Conservation (phyloP, 2,329 filamentous ascomycete species). For the Didymella keratinophila region DNA sequence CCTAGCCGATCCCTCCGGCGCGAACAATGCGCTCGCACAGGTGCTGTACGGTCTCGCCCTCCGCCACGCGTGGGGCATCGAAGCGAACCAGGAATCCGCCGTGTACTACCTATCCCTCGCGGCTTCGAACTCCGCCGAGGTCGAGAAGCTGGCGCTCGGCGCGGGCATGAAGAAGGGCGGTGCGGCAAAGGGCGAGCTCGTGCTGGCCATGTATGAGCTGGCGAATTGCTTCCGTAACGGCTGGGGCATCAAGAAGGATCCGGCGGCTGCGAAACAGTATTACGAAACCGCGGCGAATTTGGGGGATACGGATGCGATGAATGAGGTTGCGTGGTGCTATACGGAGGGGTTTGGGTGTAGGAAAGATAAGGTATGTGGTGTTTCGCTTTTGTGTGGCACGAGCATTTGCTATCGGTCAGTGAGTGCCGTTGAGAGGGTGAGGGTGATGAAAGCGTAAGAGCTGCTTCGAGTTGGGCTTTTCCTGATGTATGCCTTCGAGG, state of each 20-base stretch:
- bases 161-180: conserved; percentile 93
- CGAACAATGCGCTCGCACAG: conserved; percentile 93
- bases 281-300: conserved; percentile 98
- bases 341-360: conserved; percentile 95
- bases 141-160: conserved; percentile 84
- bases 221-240: conserved; percentile 92
- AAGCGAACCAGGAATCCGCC: conserved; percentile 71
- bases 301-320: conserved; percentile 97
- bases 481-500: not conserved
- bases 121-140: conserved; percentile 85
- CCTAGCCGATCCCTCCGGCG: conserved; percentile 81
- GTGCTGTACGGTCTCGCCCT: conserved; percentile 94
- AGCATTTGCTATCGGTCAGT: no score
- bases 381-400: not conserved
- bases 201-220: conserved; percentile 95
- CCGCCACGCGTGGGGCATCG: conserved; percentile 91
- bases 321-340: conserved; percentile 96
- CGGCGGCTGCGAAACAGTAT: conserved; percentile 85
- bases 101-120: conserved; percentile 87
- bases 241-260: conserved; percentile 89
- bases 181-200: conserved; percentile 92
- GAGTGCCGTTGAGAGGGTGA: no score
- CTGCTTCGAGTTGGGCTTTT: not conserved
- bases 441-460: not conserved
- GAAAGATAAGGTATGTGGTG: conserved; percentile 89